Percentiles rank a stretch among this genome's conserved stretches.
phyloP scores from a whole-genome alignment of 257 asterid genomes.

The Fraxinus quadrangulata region DNA sequence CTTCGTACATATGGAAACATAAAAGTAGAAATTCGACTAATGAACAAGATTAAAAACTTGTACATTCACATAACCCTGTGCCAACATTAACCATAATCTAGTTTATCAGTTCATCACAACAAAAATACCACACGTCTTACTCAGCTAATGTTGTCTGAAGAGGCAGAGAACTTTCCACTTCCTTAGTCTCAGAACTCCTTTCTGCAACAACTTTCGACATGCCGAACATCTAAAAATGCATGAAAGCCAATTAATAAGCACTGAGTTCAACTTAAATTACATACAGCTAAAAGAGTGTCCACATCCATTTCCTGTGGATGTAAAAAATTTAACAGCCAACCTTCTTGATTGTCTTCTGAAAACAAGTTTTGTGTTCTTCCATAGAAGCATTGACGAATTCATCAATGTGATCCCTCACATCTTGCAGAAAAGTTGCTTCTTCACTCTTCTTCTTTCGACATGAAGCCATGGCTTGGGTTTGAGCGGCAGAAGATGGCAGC shows the following conservation, averaged over 20 bases:
- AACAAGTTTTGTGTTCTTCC: constrained; percentile 96
- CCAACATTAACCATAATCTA: background rate
- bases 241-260: constrained; percentile 16
- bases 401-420: constrained; percentile 77
- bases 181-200: constrained; percentile 56
- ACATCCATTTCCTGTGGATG: background rate
- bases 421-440: constrained; percentile 66
- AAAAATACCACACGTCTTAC: constrained; percentile 29
- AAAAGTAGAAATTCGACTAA: background rate
- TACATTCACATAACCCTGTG: background rate
- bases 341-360: constrained; percentile 83
- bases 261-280: background rate
- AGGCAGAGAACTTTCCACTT: constrained; percentile 79
- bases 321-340: constrained; percentile 26
- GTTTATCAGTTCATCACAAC: background rate
- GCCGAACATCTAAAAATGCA: constrained; percentile 70
- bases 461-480: constrained; percentile 54
- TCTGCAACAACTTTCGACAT: constrained; percentile 87
- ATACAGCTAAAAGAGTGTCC: background rate
- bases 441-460: constrained; percentile 83
- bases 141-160: constrained; percentile 69
- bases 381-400: constrained; percentile 81
- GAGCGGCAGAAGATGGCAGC: constrained; percentile 39
- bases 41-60: background rate
- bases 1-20: background rate